Conservation (phyloP, 1,284 basidiomycete genomes). For the Ganoderma boninense region DNA sequence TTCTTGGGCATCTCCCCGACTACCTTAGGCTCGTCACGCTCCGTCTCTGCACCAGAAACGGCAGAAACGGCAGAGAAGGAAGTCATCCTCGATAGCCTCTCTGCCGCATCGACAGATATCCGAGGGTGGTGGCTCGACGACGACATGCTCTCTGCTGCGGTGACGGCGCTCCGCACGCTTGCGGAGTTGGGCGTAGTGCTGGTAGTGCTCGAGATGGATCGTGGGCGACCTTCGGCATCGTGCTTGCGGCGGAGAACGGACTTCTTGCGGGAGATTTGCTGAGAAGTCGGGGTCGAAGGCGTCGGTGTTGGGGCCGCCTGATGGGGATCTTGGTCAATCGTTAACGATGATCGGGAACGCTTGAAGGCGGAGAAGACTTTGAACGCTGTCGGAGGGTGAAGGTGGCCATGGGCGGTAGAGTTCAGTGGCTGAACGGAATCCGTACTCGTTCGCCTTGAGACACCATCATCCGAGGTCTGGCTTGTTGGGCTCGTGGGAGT, state of each 20-base stretch:
- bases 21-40: slow-evolving; percentile 34
- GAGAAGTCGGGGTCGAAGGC: slow-evolving; percentile 31
- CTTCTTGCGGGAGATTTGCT: slow-evolving; percentile 39
- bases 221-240: slow-evolving; percentile 34
- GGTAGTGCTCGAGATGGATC: slow-evolving; percentile 43
- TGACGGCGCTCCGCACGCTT: slow-evolving; percentile 48
- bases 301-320: slow-evolving; percentile 31
- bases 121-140: slow-evolving; percentile 37
- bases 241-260: slow-evolving; percentile 43
- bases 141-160: slow-evolving; percentile 42
- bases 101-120: slow-evolving; percentile 32
- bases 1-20: slow-evolving; percentile 30
- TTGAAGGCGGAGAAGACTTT: slow-evolving; percentile 72
- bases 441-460: slow-evolving; percentile 56
- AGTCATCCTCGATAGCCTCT: slow-evolving; percentile 42
- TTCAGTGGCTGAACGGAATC: slow-evolving; percentile 48
- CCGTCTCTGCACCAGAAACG: slow-evolving; percentile 34
- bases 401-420: slow-evolving; percentile 29
- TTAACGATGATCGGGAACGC: slow-evolving; percentile 58
- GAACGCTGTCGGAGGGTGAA: slow-evolving; percentile 63
- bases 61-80: slow-evolving; percentile 42
- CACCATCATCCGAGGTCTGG: slow-evolving; percentile 62
- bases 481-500: slow-evolving; percentile 51
- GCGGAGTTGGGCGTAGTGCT: slow-evolving; percentile 38
- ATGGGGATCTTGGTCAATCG: slow-evolving; percentile 38